phyloP scores from a whole-genome alignment of 805 yeast species.

The Priceomyces castillae region DNA sequence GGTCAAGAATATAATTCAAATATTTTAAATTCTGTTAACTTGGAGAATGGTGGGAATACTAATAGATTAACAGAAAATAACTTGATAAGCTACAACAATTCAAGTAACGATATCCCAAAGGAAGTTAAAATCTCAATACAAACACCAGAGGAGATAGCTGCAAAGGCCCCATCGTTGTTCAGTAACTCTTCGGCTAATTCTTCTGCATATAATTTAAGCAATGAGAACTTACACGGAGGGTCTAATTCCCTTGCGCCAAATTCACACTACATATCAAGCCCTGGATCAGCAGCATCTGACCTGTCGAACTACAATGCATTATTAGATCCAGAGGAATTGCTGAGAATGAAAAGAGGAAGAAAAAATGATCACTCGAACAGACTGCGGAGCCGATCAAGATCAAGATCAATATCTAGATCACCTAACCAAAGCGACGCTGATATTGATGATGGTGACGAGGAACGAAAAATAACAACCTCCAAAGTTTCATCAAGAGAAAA shows the following conservation, averaged over 20 bases:
- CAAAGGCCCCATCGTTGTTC: conserved; percentile 55
- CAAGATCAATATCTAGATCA: conserved; percentile 24
- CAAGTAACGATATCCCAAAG: conserved; percentile 7
- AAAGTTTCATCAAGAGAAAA: conserved; percentile 46
- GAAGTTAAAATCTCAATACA: conserved; percentile 19
- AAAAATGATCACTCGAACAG: conserved; percentile 28
- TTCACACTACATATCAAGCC: conserved; percentile 14
- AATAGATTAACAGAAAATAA: conserved; percentile 12
- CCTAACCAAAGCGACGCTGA: conserved; percentile 10
- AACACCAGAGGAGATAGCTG: conserved; percentile 42
- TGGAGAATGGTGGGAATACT: conserved; percentile 8
- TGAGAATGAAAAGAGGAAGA: conserved; percentile 41
- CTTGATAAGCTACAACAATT: conserved; percentile 8
- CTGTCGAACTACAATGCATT: conserved; percentile 10
- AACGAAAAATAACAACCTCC: conserved; percentile 17
- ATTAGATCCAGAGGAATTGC: conserved; percentile 38
- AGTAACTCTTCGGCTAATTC: conserved; percentile 46
- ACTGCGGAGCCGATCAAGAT: conserved; percentile 24
- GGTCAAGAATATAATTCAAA: not conserved
- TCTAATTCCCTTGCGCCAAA: conserved; percentile 13
- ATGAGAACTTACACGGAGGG: conserved; percentile 3
- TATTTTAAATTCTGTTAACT: not conserved
- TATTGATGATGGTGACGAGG: conserved; percentile 24
- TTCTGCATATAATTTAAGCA: conserved; percentile 10
- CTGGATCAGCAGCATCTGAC: conserved; percentile 14